These are phyloP conservation scores for Scedosporium aurantiacum DNA, from an alignment of 2,329 filamentous ascomycete genomes.

Conservation along the genomic window DNA sequence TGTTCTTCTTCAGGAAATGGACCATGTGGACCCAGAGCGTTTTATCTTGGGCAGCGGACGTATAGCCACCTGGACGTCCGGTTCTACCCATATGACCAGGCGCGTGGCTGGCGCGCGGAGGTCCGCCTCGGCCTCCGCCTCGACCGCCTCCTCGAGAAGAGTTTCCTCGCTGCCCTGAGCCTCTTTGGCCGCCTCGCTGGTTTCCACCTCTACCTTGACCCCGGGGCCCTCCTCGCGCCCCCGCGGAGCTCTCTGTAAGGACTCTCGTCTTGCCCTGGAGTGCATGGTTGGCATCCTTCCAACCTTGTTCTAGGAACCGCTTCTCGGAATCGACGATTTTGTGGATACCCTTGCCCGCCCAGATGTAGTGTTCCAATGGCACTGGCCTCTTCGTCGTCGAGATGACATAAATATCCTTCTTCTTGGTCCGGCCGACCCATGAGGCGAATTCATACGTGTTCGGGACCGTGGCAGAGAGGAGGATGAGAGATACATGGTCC, in stretches of 20 bases:
- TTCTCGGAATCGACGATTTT: conserved; percentile 94
- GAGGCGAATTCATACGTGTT: conserved; percentile 97
- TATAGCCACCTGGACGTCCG: conserved; percentile 74
- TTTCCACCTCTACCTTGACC: conserved; percentile 10
- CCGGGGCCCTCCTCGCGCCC: conserved; percentile 24
- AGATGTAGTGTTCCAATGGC: conserved; percentile 89
- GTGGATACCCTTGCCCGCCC: conserved; percentile 84
- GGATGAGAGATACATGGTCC: conserved; percentile 88
- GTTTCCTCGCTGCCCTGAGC: conserved; percentile 29
- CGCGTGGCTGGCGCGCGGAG: conserved; percentile 47
- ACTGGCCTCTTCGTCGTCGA: conserved; percentile 93
- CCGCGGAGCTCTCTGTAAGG: conserved; percentile 21
- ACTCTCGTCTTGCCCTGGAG: conserved; percentile 71
- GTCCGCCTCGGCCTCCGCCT: conserved; percentile 40
- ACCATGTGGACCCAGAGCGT: conserved; percentile 96
- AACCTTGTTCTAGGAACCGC: conserved; percentile 80
- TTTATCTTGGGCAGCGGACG: conserved; percentile 85
- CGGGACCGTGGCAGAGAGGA: conserved; percentile 90
- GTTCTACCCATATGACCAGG: conserved; percentile 83
- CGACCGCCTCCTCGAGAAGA: conserved; percentile 40
- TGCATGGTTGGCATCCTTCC: conserved; percentile 83
- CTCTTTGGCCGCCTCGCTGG: conserved; percentile 7
- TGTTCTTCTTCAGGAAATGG: conserved; percentile 78
- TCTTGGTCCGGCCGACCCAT: conserved; percentile 95
- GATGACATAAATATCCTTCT: conserved; percentile 98